phyloP scores from a whole-genome alignment of 768 basidiomycete genomes.

The Albatrellus ellisii region DNA sequence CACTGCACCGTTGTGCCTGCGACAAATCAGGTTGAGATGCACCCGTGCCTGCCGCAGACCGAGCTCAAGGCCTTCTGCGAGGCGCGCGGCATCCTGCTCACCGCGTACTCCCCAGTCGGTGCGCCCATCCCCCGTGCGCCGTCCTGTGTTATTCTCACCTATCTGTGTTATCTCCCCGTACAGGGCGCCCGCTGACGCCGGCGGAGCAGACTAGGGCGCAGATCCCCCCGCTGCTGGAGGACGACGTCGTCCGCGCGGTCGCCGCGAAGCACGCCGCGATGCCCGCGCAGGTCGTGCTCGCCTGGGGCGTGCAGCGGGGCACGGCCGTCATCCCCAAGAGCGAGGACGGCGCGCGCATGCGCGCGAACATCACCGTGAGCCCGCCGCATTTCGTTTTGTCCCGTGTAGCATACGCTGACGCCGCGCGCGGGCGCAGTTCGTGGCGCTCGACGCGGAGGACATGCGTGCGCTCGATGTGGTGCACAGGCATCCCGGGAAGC shows the following conservation, averaged over 20 bases:
- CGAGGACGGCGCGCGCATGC: constrained; percentile 29
- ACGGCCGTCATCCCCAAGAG: constrained; percentile 44
- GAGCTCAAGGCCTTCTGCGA: constrained; percentile 43
- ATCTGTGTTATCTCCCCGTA: background rate
- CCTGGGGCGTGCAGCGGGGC: constrained; percentile 43
- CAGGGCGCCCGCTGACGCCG: background rate
- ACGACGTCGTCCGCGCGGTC: constrained; percentile 16
- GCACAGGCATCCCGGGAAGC: constrained; percentile 28
- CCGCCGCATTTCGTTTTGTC: background rate
- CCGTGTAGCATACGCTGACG: constrained; percentile 2
- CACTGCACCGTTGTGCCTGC: constrained; percentile 44
- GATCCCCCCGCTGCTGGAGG: background rate
- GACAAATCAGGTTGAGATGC: constrained; percentile 57
- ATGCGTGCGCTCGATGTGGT: constrained; percentile 27
- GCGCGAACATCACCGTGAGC: constrained; percentile 35
- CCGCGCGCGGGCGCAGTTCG: constrained; percentile 19
- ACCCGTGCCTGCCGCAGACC: constrained; percentile 57
- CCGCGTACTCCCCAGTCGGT: constrained; percentile 49
- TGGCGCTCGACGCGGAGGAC: constrained; percentile 24
- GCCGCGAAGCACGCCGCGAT: constrained; percentile 30
- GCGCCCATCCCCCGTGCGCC: background rate
- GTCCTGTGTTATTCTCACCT: background rate
- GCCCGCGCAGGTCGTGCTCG: constrained; percentile 38
- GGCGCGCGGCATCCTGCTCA: constrained; percentile 42
- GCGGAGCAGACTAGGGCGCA: background rate